Base-by-base conservation (phyloP, 2,329 filamentous ascomycete species). In the Cytospora piceae region DNA sequence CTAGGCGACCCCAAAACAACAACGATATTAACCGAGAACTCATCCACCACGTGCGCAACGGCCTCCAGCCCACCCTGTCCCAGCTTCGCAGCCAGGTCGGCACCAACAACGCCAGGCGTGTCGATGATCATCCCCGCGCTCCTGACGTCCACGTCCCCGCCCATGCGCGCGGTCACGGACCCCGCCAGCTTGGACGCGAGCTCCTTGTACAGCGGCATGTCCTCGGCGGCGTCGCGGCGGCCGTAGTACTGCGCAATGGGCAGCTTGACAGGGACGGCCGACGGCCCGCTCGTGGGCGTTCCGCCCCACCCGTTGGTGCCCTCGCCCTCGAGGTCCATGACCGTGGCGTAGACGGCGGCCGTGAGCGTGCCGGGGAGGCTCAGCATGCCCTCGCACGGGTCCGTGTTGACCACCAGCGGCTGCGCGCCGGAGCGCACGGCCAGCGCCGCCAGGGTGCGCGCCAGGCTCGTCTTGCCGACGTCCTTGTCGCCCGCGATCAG, bases 231-330 rank as follows among this genome's bases (percentile, higher is more conserved):
- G 68, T 83, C 87, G 61, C 86, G 83, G 69, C 90, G 82, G 20
- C 95, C 94, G 76, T 92, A 96, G 77, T 93, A 92, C 75, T 97
- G 96, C 32, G 94, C 93, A 62, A 99, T 80, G 6, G 95, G 95
- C 71, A 97, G 83, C 81, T 97, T 98, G 61, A 97, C 92, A 0
- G 94, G 94, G 22, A 96, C 88, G 0, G 89, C 86, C 71, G 90
- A 95, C 0, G 95, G 94, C 0, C 94, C 95, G 70, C 91, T 96
- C 72, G 94, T 96, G 0, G 94, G 94, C 71, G 92, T 94, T 70
- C 86, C 92, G 12, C 95, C 95, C 89, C 93, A 97, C 24, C 91
- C 92, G 67, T 93, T 89, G 17, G 59, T 66, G 68, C 93, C 90
- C 72, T 94, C 91, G 2, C 83, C 81, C 72, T 86, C 84, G 0